Percentiles rank a stretch among this genome's conserved stretches.
Evolutionary conservation across 164 flowering plant species (phyloP).

Genomic region (Hamamelis virginiana): DNA sequence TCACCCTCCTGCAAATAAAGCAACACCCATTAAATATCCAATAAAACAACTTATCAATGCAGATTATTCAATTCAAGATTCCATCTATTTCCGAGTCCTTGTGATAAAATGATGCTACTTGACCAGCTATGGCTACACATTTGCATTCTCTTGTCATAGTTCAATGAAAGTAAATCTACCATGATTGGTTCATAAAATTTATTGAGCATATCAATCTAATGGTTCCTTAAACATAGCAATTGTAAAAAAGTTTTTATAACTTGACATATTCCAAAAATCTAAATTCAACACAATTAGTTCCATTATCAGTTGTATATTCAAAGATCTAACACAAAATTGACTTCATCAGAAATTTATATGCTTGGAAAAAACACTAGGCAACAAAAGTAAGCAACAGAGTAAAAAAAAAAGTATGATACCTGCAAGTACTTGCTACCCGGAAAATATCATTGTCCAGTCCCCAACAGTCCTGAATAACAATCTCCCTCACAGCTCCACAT

Average conservation of each 20-base stretch:
- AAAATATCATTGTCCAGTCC: constrained; percentile 78
- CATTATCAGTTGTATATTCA: too few species aligned
- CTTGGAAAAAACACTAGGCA: too few species aligned
- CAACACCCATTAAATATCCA: constrained; percentile 3
- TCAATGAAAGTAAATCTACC: neutral
- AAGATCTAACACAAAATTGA: too few species aligned
- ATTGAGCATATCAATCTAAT: neutral
- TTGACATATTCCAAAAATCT: too few species aligned
- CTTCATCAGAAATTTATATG: too few species aligned
- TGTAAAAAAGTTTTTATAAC: too few species aligned
- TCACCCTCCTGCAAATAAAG: constrained; percentile 65
- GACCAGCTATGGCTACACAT: neutral
- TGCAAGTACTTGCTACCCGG: constrained; percentile 51
- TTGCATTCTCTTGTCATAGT: neutral
- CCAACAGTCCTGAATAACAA: constrained; percentile 80
- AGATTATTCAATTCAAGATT: neutral
- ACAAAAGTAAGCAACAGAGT: too few species aligned
- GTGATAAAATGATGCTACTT: neutral
- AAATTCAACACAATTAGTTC: too few species aligned
- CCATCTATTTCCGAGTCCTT: neutral
- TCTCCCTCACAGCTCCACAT: constrained; percentile 58
- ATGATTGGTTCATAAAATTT: neutral
- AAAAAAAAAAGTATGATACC: constrained; percentile 40
- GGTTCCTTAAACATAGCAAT: neutral
- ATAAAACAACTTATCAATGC: neutral